Base-by-base conservation (phyloP, 2,329 filamentous ascomycete genomes). In the Fusarium nodosum region DNA sequence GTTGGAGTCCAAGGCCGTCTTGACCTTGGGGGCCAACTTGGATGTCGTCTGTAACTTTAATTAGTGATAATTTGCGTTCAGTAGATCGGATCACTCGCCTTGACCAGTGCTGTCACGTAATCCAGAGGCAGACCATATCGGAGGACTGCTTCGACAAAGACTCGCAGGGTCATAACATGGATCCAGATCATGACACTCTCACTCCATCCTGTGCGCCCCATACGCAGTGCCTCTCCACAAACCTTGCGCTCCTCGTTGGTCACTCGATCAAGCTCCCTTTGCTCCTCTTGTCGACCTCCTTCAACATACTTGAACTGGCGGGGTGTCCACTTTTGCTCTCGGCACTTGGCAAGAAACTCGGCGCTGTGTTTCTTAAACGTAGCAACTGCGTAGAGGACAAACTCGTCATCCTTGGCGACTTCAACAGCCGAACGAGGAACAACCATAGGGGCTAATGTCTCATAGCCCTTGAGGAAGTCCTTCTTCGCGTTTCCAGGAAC, bases 61-160 rank as follows among this genome's bases (percentile, higher is more conserved):
- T 77, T 56, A 75, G 74, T 41, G 11, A 18, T 20, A 9, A 16
- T 28, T 30, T 55, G 10, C 31, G 26, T n/a, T 24, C 18, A 24
- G 7, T 26, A 24, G n/a, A 26, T 24, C 28, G n/a, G n/a, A 24
- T 31, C 34, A 77, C 88, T 73, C 86, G 97, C 94, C 90, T 93
- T 91, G 66, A 98, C 84, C 71, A 97, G 82, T 18, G 90, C 93
- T 72, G 91, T 92, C 50, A 97, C 90, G 80, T 95, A 99, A 73
- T 97, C 92, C 69, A 97, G 82, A 48, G 96, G 96, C 74, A 99
- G 81, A 30, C 96, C 96, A 77, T 99, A 99, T 71, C 96, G 89
- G 77, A 99, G 84, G n/a, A 99, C 96, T 7, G 94, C 97, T 85
- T 99, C 96, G 22, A 99, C 96, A 80, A 98, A 99, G 22, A 98